Evolutionary conservation across 805 yeast species (phyloP).

Genomic region (Naumovozyma baii): DNA sequence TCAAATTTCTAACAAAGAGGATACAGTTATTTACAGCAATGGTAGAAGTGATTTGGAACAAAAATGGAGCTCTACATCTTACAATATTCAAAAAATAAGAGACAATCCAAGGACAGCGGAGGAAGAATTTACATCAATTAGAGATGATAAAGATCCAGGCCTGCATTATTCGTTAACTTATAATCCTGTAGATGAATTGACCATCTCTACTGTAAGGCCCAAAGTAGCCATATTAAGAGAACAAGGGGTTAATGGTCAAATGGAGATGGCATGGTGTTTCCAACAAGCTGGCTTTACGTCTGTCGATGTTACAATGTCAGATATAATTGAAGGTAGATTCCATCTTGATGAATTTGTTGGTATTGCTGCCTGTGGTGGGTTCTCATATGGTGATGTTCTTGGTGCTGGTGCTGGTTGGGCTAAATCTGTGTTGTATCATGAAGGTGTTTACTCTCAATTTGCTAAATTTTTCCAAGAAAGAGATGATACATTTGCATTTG

Average conservation of each 20-base stretch:
- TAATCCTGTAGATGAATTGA: conserved; percentile 44
- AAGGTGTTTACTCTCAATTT: conserved; percentile 66
- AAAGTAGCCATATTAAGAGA: conserved; percentile 94
- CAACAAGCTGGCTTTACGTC: conserved; percentile 88
- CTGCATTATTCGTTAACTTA: conserved; percentile 70
- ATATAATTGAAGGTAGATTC: conserved; percentile 64
- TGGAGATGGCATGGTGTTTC: conserved; percentile 97
- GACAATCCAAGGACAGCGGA: conserved; percentile 88
- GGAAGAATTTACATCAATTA: conserved; percentile 68
- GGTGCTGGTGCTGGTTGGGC: conserved; percentile 99
- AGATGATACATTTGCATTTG: conserved; percentile 88
- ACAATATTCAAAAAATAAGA: conserved; percentile 80
- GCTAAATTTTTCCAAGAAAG: conserved; percentile 74
- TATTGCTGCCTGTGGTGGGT: conserved; percentile 97
- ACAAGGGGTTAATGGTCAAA: conserved; percentile 97
- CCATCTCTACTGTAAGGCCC: conserved; percentile 43
- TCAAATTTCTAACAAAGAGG: conserved; percentile 35
- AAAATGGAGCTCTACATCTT: conserved; percentile 81
- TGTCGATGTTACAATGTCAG: conserved; percentile 96
- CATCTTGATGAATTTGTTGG: conserved; percentile 77
- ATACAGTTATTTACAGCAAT: conserved; percentile 35
- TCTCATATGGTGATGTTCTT: conserved; percentile 95
- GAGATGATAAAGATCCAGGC: conserved; percentile 86
- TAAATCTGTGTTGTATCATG: conserved; percentile 82
- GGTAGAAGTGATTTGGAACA: conserved; percentile 68